phyloP scores from a whole-genome alignment of 2,329 filamentous ascomycete genomes.

The Phialocephala sp. region DNA sequence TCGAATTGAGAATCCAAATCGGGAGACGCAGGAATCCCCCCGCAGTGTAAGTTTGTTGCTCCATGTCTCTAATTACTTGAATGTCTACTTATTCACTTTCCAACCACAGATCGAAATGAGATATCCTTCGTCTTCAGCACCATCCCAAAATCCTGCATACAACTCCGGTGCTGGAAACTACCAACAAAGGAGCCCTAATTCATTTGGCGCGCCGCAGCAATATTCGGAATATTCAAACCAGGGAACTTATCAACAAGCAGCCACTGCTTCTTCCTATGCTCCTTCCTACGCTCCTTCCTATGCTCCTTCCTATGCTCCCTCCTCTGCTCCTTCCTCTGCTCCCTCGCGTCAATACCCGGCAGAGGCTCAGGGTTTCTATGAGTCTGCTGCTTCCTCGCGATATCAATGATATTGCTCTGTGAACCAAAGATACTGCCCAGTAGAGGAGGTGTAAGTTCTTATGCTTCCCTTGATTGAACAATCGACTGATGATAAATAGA shows the following conservation, averaged over 20 bases:
- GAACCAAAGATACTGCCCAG: not conserved
- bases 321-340: not conserved
- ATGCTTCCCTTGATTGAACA: no score
- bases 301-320: not conserved
- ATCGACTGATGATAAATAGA: no score
- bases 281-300: slow-evolving; percentile 1
- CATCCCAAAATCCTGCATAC: not conserved
- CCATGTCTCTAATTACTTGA: not conserved
- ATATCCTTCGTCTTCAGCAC: not conserved
- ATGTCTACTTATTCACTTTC: not conserved
- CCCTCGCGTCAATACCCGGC: not conserved
- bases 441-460: no score
- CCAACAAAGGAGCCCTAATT: not conserved
- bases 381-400: not conserved
- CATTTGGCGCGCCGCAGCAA: not conserved
- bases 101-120: not conserved
- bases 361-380: not conserved
- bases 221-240: not conserved
- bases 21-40: not conserved
- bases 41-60: not conserved
- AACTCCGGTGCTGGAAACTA: not conserved
- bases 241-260: not conserved
- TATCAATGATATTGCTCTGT: not conserved
- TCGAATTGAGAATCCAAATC: not conserved
- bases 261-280: not conserved